Percentiles rank a stretch among this genome's conserved stretches.
Evolutionary conservation across 2,329 filamentous ascomycete genomes (phyloP).

Genomic region (Albifimbria verrucaria): DNA sequence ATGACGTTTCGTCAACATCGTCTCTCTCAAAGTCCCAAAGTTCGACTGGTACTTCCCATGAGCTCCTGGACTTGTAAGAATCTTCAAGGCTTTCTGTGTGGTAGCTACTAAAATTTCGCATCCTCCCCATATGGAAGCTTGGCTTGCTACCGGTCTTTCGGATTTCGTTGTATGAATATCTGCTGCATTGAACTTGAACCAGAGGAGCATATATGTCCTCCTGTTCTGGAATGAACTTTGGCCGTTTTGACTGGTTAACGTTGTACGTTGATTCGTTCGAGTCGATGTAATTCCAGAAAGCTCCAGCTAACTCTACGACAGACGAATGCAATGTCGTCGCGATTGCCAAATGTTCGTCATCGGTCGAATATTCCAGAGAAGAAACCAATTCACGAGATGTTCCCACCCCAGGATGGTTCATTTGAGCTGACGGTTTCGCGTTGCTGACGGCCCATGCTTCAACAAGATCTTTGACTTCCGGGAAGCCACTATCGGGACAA

Average conservation of each 20-base stretch:
- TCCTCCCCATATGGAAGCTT: slow-evolving; percentile 1
- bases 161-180: neutral
- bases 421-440: neutral
- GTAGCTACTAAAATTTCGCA: slow-evolving; percentile 1
- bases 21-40: neutral
- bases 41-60: neutral
- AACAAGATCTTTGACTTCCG: neutral
- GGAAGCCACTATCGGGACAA: slow-evolving; percentile 1
- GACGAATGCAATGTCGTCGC: slow-evolving; percentile 1
- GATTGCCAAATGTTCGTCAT: neutral
- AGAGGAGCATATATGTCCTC: neutral
- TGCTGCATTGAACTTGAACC: slow-evolving; percentile 1
- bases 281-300: slow-evolving; percentile 1
- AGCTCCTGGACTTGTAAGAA: neutral
- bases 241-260: neutral
- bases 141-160: neutral
- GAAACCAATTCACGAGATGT: neutral
- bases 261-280: neutral
- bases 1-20: neutral
- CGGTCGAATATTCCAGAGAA: neutral
- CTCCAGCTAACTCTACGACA: neutral
- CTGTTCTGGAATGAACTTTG: neutral
- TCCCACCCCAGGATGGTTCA: neutral
- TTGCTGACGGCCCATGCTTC: slow-evolving; percentile 1
- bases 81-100: neutral